Evolutionary conservation across 2,329 filamentous ascomycete species (phyloP), one percentile per base, ranked within the genome.

Genomic region (Alternaria sp.): DNA sequence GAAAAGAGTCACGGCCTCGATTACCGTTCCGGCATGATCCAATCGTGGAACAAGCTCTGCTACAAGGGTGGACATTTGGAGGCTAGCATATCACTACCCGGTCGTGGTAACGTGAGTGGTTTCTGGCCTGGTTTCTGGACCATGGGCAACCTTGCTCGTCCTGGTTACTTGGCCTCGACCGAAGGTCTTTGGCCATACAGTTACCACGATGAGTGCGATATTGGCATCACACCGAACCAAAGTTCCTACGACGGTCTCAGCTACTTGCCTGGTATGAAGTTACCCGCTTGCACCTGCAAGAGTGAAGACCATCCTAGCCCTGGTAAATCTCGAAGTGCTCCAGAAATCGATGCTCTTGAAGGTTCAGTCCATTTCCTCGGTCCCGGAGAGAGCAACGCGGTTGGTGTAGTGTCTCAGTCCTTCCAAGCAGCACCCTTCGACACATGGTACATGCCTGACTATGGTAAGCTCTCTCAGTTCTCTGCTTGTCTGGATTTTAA

Each of bases 41-140:
- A 91, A 69, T 89, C 86, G 10, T 91, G 88, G 88, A 91, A 91
- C 73, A 86, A 90, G 71, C 72, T 91, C 54, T 90, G 89, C 75
- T 91, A 90, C 79, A 90, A 89, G 60, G 88, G 88, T 31, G 89
- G 89, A 3, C 84, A 88, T 46, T 71, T 91, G 13, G 89, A 91
- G 77, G 88, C 88, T 21, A 89, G 86, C 69, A 86, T 91, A 51
- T 91, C 88, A 4, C 79, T 91, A 5, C 89, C 89, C 13, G 89
- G 88, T 14, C 78, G 81, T 45, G 89, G 88, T 44, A 86, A 90
- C 62, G 83, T 86, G 13, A 82, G 86, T 54, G 89, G 89, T 56
- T 89, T 91, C 76, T 91, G 89, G 89, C 89, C 89, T 40, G 89
- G 89, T 75, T 89, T 90, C 75, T 91, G 89, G 89, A 82, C 88